Evolutionary conservation across 2,329 filamentous ascomycete species (phyloP).

Genomic region (Zymoseptoria ardabiliae): DNA sequence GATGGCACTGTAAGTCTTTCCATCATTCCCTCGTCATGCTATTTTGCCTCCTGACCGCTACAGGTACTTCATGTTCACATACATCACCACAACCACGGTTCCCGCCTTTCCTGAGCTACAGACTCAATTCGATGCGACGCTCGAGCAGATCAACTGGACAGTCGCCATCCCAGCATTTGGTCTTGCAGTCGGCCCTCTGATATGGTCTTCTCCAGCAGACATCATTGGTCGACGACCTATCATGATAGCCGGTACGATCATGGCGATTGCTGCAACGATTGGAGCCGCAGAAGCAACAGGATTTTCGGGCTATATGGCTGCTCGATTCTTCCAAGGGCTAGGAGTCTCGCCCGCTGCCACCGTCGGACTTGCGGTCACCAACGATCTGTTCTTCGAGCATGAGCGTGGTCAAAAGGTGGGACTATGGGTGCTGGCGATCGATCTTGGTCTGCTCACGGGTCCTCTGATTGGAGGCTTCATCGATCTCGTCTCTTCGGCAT

Average conservation of each 20-base stretch:
- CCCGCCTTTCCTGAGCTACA: slow-evolving; percentile 13
- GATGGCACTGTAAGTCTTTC: slow-evolving; percentile 11
- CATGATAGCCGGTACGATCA: slow-evolving; percentile 12
- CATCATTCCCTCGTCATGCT: not conserved
- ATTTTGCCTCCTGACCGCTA: not conserved
- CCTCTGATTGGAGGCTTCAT: slow-evolving; percentile 14
- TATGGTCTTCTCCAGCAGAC: slow-evolving; percentile 15
- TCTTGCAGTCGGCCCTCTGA: slow-evolving; percentile 8
- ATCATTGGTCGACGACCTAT: slow-evolving; percentile 14
- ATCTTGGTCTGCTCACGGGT: slow-evolving; percentile 11
- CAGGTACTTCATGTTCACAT: slow-evolving; percentile 18
- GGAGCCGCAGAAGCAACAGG: slow-evolving; percentile 7
- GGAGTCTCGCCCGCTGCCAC: slow-evolving; percentile 14
- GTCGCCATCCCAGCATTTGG: slow-evolving; percentile 15
- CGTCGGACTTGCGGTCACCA: slow-evolving; percentile 14
- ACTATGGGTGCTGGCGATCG: slow-evolving; percentile 14
- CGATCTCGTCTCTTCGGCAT: slow-evolving; percentile 9
- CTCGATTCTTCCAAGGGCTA: slow-evolving; percentile 14
- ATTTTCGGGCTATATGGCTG: slow-evolving; percentile 13
- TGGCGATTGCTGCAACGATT: slow-evolving; percentile 13
- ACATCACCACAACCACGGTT: slow-evolving; percentile 15
- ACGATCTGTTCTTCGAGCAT: slow-evolving; percentile 15
- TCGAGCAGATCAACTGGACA: slow-evolving; percentile 16
- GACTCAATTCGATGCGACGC: slow-evolving; percentile 9
- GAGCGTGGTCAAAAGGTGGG: slow-evolving; percentile 15